phyloP scores from a whole-genome alignment of 2,329 filamentous ascomycete genomes.

The Fusarium sp. region DNA sequence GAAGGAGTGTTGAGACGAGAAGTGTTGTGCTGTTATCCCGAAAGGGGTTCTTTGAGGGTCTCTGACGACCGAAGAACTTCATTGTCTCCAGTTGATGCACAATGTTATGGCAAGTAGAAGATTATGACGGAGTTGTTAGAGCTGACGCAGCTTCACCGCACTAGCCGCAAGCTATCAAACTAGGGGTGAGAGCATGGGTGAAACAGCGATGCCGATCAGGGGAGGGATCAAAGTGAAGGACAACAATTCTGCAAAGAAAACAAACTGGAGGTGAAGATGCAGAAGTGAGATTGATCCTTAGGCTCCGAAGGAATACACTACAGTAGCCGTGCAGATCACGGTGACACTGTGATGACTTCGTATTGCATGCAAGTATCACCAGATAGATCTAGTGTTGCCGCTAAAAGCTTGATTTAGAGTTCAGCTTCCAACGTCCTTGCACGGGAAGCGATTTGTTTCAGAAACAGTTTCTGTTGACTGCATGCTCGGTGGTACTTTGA shows the following conservation, averaged over 20 bases:
- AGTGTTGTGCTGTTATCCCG: constrained; percentile 6
- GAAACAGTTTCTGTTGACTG: neutral
- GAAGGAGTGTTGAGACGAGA: constrained; percentile 26
- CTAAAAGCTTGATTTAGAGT: constrained; percentile 1
- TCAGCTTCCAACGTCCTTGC: neutral
- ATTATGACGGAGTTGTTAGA: neutral
- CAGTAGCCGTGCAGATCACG: neutral
- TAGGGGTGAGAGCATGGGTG: neutral
- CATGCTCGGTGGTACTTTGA: neutral
- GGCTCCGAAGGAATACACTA: neutral
- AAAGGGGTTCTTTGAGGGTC: neutral
- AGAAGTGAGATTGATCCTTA: neutral
- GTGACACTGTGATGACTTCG: constrained; percentile 8
- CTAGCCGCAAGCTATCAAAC: neutral
- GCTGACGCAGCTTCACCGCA: constrained; percentile 11
- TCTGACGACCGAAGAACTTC: constrained; percentile 18
- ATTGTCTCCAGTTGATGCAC: neutral
- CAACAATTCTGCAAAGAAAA: neutral
- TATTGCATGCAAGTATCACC: constrained; percentile 1
- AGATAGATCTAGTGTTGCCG: neutral
- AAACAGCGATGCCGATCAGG: neutral
- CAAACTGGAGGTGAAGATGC: neutral
- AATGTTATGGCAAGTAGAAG: neutral
- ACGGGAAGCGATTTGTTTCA: neutral
- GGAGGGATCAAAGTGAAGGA: neutral